Conservation (phyloP, 129 eudicot genomes). For the Saposhnikovia divaricata region DNA sequence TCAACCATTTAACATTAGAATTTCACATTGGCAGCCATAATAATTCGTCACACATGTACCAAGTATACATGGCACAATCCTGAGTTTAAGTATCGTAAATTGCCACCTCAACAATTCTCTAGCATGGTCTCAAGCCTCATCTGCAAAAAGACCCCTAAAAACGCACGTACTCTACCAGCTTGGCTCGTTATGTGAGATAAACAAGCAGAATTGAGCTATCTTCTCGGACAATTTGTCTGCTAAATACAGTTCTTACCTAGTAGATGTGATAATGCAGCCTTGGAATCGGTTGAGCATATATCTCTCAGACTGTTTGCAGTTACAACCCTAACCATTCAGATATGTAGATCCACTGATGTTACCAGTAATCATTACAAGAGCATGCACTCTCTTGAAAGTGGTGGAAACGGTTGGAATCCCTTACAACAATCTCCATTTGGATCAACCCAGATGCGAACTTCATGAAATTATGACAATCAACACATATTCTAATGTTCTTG, state of each 20-base stretch:
- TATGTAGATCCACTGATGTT: background rate
- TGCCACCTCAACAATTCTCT: too few species aligned
- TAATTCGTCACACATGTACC: too few species aligned
- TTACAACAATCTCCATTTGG: conserved; percentile 48
- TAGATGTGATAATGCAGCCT: background rate
- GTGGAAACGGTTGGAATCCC: conserved; percentile 75
- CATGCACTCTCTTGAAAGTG: conserved; percentile 47
- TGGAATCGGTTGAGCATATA: background rate
- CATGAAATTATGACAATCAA: conserved; percentile 73
- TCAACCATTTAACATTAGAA: too few species aligned
- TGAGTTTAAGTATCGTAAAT: too few species aligned
- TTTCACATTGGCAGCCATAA: too few species aligned
- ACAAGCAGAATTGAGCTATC: background rate
- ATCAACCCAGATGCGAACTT: conserved; percentile 46
- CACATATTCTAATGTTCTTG: conserved; percentile 73
- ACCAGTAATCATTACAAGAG: conserved; percentile 80
- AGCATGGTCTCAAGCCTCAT: too few species aligned
- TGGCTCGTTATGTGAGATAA: background rate
- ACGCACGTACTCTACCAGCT: background rate
- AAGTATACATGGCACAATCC: too few species aligned
- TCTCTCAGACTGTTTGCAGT: background rate
- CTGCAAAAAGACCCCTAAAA: too few species aligned
- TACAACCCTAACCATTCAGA: background rate
- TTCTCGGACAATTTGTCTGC: background rate
- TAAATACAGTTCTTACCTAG: background rate